Evolutionary conservation across 2,329 filamentous ascomycete genomes (phyloP).

Genomic region (Achaetomium macrosporum): DNA sequence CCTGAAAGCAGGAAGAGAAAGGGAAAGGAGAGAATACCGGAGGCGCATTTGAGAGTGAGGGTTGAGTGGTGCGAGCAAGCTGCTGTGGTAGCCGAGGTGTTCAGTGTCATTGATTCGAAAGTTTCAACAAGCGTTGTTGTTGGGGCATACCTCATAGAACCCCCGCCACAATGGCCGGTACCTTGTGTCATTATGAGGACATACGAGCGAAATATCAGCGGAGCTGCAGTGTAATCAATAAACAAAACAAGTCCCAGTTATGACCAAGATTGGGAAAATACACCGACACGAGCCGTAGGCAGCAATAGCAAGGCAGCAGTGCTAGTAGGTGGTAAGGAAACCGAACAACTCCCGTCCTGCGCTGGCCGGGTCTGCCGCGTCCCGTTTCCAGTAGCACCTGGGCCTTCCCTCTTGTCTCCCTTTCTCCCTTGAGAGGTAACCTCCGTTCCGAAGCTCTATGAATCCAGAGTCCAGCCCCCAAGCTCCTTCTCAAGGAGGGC

Average conservation of each 20-base stretch:
- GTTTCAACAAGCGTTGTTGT: neutral
- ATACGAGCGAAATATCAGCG: neutral
- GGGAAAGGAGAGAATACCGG: too few relatives aligned
- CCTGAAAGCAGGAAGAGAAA: too few relatives aligned
- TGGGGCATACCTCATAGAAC: neutral
- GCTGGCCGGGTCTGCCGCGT: constrained; percentile 11
- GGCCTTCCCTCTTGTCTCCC: neutral
- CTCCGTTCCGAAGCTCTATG: neutral
- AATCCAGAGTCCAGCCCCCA: neutral
- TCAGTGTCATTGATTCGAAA: neutral
- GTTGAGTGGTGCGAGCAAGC: too few relatives aligned
- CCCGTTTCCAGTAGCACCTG: constrained; percentile 7
- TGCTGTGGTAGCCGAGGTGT: neutral
- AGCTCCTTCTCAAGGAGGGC: neutral
- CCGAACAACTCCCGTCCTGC: constrained; percentile 14
- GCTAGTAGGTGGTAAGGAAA: constrained; percentile 12
- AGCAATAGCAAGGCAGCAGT: constrained; percentile 5
- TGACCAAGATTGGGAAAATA: constrained; percentile 27
- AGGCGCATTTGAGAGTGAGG: too few relatives aligned
- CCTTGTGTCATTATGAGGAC: neutral
- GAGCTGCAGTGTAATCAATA: constrained; percentile 11
- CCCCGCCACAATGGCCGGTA: neutral
- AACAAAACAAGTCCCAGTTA: constrained; percentile 22
- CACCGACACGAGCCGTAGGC: constrained; percentile 16
- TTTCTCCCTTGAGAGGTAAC: neutral